Percentiles rank a stretch among this genome's conserved stretches.
phyloP scores from a whole-genome alignment of 2,329 filamentous ascomycete genomes.

The Magnaporthiopsis rhizophila region DNA sequence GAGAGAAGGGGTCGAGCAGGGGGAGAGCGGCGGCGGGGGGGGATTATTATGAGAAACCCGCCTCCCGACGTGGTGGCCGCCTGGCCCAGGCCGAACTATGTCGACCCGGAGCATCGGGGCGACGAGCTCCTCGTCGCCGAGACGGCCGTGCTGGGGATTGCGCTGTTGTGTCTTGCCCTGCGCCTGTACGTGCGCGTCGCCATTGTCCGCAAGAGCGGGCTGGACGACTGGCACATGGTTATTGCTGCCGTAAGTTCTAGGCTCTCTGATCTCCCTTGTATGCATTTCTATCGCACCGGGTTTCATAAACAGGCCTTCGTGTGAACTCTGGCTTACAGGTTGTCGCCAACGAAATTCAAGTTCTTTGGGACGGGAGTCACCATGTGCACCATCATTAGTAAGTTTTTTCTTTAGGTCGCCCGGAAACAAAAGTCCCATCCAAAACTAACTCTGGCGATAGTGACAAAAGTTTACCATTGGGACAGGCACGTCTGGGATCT shows the following conservation, averaged over 20 bases:
- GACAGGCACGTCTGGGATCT: constrained; percentile 6
- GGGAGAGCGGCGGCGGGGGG: not conserved
- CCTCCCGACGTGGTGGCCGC: constrained; percentile 25
- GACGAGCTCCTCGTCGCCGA: constrained; percentile 29
- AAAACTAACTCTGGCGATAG: not conserved
- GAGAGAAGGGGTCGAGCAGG: not conserved
- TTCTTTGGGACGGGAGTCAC: constrained; percentile 1
- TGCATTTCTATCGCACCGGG: no score
- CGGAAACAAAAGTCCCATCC: no score
- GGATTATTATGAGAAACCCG: constrained; percentile 25
- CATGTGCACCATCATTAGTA: constrained; percentile 4
- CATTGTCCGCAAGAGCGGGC: constrained; percentile 24
- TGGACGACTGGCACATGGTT: constrained; percentile 35
- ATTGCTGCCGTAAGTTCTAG: constrained; percentile 23
- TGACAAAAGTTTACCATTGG: constrained; percentile 4
- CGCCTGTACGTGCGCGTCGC: constrained; percentile 29
- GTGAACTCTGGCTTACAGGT: not conserved
- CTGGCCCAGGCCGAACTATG: constrained; percentile 31
- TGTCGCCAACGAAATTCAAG: not conserved
- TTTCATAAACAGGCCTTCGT: no score
- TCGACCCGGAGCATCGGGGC: constrained; percentile 28
- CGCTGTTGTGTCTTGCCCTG: constrained; percentile 24
- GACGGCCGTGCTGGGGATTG: constrained; percentile 24
- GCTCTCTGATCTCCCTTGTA: not conserved
- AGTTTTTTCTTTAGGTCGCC: no score